A percentile compares a stretch with the other conserved stretches of the same genome.
Conservation (phyloP, 108 stramenopile species). For the Skeletonema potamos region DNA sequence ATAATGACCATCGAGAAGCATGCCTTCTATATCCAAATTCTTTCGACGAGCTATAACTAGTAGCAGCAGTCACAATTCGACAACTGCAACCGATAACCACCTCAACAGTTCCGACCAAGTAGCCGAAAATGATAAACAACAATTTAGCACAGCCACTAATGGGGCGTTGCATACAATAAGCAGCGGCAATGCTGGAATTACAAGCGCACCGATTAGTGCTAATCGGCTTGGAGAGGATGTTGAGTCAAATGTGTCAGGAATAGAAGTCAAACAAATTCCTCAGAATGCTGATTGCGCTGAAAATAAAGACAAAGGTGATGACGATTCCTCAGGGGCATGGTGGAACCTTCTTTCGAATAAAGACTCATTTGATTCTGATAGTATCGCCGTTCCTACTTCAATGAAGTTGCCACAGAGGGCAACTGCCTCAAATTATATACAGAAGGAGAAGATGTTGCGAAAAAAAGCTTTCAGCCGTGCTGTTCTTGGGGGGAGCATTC, state of each 20-base stretch:
- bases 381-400: neutral
- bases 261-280: neutral
- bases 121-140: neutral
- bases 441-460: constrained; percentile 3
- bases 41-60: neutral
- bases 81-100: neutral
- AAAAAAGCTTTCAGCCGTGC: constrained; percentile 5
- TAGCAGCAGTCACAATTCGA: neutral
- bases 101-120: neutral
- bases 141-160: neutral
- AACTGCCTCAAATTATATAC: neutral
- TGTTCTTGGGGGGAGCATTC: constrained; percentile 10
- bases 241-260: neutral
- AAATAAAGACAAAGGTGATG: constrained; percentile 20
- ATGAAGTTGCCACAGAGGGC: neutral
- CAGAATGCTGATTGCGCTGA: neutral
- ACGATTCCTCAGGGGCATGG: constrained; percentile 17
- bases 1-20: neutral
- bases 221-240: neutral
- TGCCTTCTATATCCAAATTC: neutral
- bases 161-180: neutral
- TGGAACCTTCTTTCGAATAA: constrained; percentile 29
- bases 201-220: neutral
- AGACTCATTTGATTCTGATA: constrained; percentile 11
- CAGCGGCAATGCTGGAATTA: neutral